Base-by-base conservation (phyloP, 2,329 filamentous ascomycete species). In the Cytospora leucostoma region DNA sequence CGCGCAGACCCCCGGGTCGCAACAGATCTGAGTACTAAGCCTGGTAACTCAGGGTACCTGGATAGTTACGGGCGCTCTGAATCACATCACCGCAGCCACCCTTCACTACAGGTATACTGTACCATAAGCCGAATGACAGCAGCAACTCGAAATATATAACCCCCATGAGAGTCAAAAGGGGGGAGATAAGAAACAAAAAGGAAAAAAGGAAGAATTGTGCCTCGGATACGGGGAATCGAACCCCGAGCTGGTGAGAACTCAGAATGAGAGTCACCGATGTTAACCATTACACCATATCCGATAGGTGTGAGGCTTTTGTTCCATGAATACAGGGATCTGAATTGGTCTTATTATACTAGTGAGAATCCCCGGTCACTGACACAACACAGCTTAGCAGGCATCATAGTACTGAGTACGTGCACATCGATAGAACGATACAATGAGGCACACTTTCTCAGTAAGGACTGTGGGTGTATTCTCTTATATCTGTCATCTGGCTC, bases 391-490 rank as follows among this genome's bases (percentile, higher is more conserved):
- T 4, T 27, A 27, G 2, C 4, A 27, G 27, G 27, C 27, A 27
- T 27, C 27, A 27, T 4, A 27, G 27, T 27, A 27, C 27, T 27
- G 27, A n/a, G n/a, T 27, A 27, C 27, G 27, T 17, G 7, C 12
- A 3, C n/a, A 47, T 21, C 17, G 1, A 21, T 4, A 19, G 44
- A 27, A 21, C n/a, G 8, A 12, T 5, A 47, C 8, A 10, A 47
- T 8, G 8, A 37, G 44, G 3, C 17, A 10, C 44, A 21, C 7
- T 19, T 37, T 38, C 21, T 61, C 61, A 49, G 64, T 64, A 65
- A 58, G 15, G 64, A 65, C 64, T 65, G 64, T 63, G 38, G 56
- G 10, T 65, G 19, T 65, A 65, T 65, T 65, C 55, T 65, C 61
- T 65, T 65, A 33, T 55, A 10, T 27, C 27, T 13, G 10, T 27